Evolutionary conservation across 225 moss, liverwort and hornwort species (phyloP).

Genomic region (Marchantia polymorpha): DNA sequence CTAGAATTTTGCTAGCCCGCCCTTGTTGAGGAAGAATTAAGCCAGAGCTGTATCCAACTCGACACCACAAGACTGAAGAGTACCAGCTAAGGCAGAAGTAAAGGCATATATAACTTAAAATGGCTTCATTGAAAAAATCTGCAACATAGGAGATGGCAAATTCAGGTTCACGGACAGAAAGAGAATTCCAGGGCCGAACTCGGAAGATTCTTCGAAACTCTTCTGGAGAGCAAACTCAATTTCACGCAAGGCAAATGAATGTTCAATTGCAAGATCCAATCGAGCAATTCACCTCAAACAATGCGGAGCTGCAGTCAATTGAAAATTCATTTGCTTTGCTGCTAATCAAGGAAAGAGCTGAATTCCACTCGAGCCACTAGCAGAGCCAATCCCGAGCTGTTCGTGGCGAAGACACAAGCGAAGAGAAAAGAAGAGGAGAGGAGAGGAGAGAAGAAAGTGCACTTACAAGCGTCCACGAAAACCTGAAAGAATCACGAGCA

Average conservation of each 20-base stretch:
- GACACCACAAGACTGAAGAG: too few relatives aligned
- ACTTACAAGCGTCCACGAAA: neutral
- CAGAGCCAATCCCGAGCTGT: neutral
- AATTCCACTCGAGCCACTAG: neutral
- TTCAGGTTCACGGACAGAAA: too few relatives aligned
- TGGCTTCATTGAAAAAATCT: too few relatives aligned
- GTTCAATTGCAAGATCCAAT: too few relatives aligned
- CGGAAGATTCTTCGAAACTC: neutral
- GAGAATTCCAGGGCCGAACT: neutral
- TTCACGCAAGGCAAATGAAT: neutral
- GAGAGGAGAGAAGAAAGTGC: neutral
- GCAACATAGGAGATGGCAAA: too few relatives aligned
- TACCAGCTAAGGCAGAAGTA: neutral
- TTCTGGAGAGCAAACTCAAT: too few relatives aligned
- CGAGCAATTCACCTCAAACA: neutral
- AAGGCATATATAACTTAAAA: too few relatives aligned
- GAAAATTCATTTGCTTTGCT: neutral
- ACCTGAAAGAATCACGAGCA: neutral
- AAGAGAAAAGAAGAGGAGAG: neutral
- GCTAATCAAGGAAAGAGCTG: neutral
- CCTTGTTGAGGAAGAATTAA: neutral
- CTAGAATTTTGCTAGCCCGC: too few relatives aligned
- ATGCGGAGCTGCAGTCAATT: neutral
- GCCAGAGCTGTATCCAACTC: neutral
- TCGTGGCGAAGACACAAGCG: too few relatives aligned